Evolutionary conservation across 1,139 yeast genomes (phyloP).

Genomic region (Blastobotrys proliferans): DNA sequence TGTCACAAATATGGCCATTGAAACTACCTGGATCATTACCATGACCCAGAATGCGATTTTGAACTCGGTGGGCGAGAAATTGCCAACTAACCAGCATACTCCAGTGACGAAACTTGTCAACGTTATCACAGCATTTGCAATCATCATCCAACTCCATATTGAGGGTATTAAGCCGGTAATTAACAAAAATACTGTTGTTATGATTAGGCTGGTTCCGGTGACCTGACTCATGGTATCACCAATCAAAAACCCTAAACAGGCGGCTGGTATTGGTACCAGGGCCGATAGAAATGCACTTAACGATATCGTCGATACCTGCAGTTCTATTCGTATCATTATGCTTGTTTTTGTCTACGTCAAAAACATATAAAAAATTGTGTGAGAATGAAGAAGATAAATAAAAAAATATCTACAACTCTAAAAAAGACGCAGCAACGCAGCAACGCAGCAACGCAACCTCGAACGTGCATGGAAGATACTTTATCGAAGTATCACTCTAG

Average conservation of each 20-base stretch:
- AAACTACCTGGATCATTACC: neutral
- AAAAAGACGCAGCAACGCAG: too few species aligned
- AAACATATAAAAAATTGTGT: too few species aligned
- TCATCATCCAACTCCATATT: constrained; percentile 1
- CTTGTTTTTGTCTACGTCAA: too few species aligned
- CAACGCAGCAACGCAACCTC: too few species aligned
- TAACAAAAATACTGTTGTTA: neutral
- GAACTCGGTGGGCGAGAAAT: neutral
- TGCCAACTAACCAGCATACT: neutral
- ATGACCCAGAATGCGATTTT: neutral
- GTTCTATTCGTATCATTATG: constrained; percentile 14
- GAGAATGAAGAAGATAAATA: too few species aligned
- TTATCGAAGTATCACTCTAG: too few species aligned
- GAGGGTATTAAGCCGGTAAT: constrained; percentile 2
- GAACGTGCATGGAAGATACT: too few species aligned
- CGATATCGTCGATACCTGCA: constrained; percentile 15
- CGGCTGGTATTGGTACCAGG: constrained; percentile 9
- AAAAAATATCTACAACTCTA: too few species aligned
- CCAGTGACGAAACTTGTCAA: constrained; percentile 1
- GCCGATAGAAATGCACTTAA: constrained; percentile 11
- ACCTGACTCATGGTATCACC: constrained; percentile 1
- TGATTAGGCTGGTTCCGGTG: constrained; percentile 1
- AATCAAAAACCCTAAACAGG: constrained; percentile 7
- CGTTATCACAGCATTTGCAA: constrained; percentile 1
- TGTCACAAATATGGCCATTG: constrained; percentile 2